Percentiles rank a stretch among this genome's conserved stretches.
These are phyloP conservation scores for Trichophaea hybrida DNA, from an alignment of 2,329 filamentous ascomycete species.

Conservation along the genomic window DNA sequence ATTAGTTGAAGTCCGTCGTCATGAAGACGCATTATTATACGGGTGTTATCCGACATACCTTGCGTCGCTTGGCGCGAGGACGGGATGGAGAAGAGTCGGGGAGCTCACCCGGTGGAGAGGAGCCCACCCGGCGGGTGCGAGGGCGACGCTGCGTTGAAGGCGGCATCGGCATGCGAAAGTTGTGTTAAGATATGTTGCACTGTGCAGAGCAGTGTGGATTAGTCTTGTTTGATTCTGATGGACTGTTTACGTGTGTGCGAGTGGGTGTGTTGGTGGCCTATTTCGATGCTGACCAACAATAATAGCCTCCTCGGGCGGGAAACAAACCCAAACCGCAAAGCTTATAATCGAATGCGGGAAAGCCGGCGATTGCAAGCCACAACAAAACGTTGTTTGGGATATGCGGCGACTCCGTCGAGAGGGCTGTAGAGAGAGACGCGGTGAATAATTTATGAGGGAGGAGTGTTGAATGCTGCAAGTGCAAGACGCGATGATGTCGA, in stretches of 20 bases:
- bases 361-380: too few species aligned
- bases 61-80: slow-evolving; percentile 21
- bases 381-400: too few species aligned
- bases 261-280: not conserved
- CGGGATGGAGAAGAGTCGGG: slow-evolving; percentile 22
- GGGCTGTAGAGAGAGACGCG: too few species aligned
- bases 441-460: too few species aligned
- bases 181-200: not conserved
- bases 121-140: slow-evolving; percentile 18
- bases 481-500: not conserved
- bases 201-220: not conserved
- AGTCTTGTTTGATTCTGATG: too few species aligned
- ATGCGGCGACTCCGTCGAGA: too few species aligned
- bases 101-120: slow-evolving; percentile 19
- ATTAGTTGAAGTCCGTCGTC: slow-evolving; percentile 3
- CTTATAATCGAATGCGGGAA: not conserved
- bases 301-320: not conserved
- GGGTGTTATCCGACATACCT: slow-evolving; percentile 10
- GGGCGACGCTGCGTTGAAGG: slow-evolving; percentile 19
- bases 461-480: not conserved
- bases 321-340: not conserved
- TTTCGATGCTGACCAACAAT: not conserved
- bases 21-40: not conserved
- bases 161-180: slow-evolving; percentile 8
- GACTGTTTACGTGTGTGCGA: not conserved